These are phyloP conservation scores for Umbelopsis ramanniana DNA, from an alignment of 192 early-diverging fungal genomes.

Conservation along the genomic window DNA sequence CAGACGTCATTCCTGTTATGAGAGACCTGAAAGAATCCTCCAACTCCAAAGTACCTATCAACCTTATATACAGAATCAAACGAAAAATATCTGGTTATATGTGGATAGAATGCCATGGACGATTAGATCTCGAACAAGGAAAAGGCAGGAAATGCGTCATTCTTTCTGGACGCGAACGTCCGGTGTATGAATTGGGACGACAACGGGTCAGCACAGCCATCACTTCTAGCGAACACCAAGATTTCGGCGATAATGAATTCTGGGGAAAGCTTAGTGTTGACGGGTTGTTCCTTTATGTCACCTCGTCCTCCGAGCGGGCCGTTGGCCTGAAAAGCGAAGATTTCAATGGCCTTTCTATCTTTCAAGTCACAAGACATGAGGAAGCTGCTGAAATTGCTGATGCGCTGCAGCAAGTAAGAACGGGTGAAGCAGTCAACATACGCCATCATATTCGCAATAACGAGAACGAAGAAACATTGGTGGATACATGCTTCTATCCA, in stretches of 20 bases:
- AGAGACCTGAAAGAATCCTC: conserved; percentile 61
- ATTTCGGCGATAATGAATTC: conserved; percentile 45
- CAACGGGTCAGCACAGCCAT: conserved; percentile 7
- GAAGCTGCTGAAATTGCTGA: conserved; percentile 36
- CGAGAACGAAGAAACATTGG: conserved; percentile 39
- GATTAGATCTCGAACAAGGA: conserved; percentile 64
- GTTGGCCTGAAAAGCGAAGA: conserved; percentile 30
- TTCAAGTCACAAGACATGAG: conserved; percentile 39
- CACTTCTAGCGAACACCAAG: conserved; percentile 1
- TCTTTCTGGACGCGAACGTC: conserved; percentile 59
- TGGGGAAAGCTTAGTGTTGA: conserved; percentile 66
- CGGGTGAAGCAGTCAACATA: conserved; percentile 32
- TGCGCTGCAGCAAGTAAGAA: conserved; percentile 31
- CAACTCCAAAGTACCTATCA: conserved; percentile 44
- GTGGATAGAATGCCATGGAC: conserved; percentile 68
- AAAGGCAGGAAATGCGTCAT: conserved; percentile 74
- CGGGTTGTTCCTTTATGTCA: conserved; percentile 58
- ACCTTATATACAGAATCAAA: conserved; percentile 66
- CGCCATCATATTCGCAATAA: conserved; percentile 42
- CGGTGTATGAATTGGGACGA: conserved; percentile 45
- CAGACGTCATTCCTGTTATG: conserved; percentile 70
- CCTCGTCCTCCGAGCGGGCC: conserved; percentile 30
- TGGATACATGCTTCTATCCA: conserved; percentile 45
- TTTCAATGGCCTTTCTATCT: conserved; percentile 42
- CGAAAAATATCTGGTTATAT: conserved; percentile 62